Evolutionary conservation across 1,284 basidiomycete species (phyloP), one percentile per base, ranked within the genome.

Genomic region (Ustilago crameri): DNA sequence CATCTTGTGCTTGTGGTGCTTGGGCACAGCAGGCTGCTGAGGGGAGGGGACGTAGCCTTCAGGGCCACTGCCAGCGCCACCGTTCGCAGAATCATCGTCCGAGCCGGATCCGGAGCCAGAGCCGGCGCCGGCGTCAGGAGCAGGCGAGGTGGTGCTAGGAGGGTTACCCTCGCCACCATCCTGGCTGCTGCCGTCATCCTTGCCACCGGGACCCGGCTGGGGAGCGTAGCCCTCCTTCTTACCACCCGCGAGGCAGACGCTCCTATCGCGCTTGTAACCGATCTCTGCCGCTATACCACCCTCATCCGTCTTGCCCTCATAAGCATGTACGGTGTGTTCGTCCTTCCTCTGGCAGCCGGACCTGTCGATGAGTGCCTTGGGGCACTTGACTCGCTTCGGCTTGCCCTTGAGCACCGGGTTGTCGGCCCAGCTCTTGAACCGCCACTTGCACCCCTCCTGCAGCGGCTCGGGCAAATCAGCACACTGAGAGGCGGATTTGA

Each of bases 281-380:
- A 32, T 46, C 20, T 40, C 24, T 22, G 68, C 62, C 12, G 68
- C 34, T 12, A n/a, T n/a, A 23, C 49, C 45, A 0, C 15, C 18
- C 18, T 5, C 26, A 18, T 49, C 54, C 9, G 55, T 53, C 55
- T 63, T 38, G 30, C 63, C 63, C 17, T 50, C 37, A 41, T 59
- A 66, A 9, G 59, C 20, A 18, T 42, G 34, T 30, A 52, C 23
- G 9, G 54, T 51, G 38, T 43, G 52, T 20, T 72, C 69, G 38
- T 72, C 69, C 59, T 66, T 63, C 24, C 69, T 53, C 59, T 66
- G 69, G n/a, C 69, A 66, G 9, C 69, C 69, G 14, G 69, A 72
- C 2, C 63, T 49, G 38, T 72, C 55, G 46, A 72, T 72, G 32
- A 72, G 53, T 9, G 54, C 45, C 55, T 56, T 59, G n/a, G 63